Conservation (phyloP, 805 yeast species). For the Schizosaccharomyces osmophilus region DNA sequence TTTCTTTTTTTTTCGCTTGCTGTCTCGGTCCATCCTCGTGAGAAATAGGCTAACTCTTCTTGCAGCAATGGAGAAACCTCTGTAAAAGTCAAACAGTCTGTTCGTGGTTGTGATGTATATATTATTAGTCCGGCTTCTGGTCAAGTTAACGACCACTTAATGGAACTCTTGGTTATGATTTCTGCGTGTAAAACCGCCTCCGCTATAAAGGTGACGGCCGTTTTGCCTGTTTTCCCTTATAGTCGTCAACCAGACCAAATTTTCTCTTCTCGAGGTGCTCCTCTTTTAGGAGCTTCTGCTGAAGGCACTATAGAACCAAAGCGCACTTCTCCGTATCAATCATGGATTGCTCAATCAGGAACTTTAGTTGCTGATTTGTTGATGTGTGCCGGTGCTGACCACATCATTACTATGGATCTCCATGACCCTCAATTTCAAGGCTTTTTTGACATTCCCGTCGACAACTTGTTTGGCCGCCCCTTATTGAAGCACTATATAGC, state of each 20-base stretch:
- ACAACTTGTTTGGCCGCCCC: slow-evolving; percentile 74
- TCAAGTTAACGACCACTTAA: slow-evolving; percentile 62
- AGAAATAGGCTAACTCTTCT: not conserved
- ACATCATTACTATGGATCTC: slow-evolving; percentile 87
- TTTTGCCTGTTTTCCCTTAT: slow-evolving; percentile 80
- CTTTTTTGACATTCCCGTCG: slow-evolving; percentile 87
- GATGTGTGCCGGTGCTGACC: slow-evolving; percentile 54
- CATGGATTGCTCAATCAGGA: slow-evolving; percentile 86
- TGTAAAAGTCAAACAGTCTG: slow-evolving; percentile 64
- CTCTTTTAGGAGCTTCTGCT: slow-evolving; percentile 12
- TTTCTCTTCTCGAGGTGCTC: slow-evolving; percentile 54
- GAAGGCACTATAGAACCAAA: slow-evolving; percentile 4
- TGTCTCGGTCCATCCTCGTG: not conserved
- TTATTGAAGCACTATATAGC: slow-evolving; percentile 63
- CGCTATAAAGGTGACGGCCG: slow-evolving; percentile 72
- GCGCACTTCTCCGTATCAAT: slow-evolving; percentile 46
- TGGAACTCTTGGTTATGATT: slow-evolving; percentile 59
- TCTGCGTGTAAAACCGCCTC: slow-evolving; percentile 87
- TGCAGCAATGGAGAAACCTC: slow-evolving; percentile 79
- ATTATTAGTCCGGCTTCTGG: slow-evolving; percentile 75
- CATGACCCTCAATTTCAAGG: slow-evolving; percentile 98
- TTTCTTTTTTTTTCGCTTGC: not conserved
- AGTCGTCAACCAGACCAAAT: slow-evolving; percentile 91
- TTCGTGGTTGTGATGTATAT: slow-evolving; percentile 86
- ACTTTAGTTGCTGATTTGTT: slow-evolving; percentile 37